Evolutionary conservation across 2,329 filamentous ascomycete genomes (phyloP).

Genomic region (Stagonosporopsis chrysanthemi): DNA sequence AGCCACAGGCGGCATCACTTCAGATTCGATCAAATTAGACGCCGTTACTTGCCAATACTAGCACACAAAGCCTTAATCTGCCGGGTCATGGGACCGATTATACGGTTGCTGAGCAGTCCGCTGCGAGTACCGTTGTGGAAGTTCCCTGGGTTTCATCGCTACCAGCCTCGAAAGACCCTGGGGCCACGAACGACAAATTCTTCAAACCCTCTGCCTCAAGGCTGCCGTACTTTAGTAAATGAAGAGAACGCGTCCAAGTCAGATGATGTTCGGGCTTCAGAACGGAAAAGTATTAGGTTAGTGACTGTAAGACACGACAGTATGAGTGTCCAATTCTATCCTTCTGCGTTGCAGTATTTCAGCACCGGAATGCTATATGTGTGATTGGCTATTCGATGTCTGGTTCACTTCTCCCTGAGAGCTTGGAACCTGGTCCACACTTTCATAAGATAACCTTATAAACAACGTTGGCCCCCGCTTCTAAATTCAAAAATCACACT

Average conservation of each 20-base stretch:
- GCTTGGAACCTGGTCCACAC: background rate
- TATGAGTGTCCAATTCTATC: background rate
- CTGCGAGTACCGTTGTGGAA: background rate
- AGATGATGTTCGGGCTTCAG: background rate
- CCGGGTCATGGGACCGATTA: background rate
- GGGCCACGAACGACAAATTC: background rate
- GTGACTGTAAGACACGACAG: background rate
- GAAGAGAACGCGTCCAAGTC: background rate
- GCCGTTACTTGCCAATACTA: background rate
- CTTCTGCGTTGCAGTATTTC: background rate
- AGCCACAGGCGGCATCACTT: background rate
- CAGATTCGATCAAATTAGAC: background rate
- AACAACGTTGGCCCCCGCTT: background rate
- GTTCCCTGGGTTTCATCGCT: slow-evolving; percentile 5
- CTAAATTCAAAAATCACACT: background rate
- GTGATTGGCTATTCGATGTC: background rate
- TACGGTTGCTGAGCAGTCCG: slow-evolving; percentile 3
- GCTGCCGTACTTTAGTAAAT: background rate
- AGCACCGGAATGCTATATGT: background rate
- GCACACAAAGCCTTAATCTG: background rate
- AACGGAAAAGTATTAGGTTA: background rate
- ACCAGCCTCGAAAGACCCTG: background rate
- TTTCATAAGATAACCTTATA: background rate
- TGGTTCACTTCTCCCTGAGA: background rate
- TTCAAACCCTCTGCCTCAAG: background rate